phyloP scores from a whole-genome alignment of 495 filamentous ascomycete species.

The Neurospora hispaniola region DNA sequence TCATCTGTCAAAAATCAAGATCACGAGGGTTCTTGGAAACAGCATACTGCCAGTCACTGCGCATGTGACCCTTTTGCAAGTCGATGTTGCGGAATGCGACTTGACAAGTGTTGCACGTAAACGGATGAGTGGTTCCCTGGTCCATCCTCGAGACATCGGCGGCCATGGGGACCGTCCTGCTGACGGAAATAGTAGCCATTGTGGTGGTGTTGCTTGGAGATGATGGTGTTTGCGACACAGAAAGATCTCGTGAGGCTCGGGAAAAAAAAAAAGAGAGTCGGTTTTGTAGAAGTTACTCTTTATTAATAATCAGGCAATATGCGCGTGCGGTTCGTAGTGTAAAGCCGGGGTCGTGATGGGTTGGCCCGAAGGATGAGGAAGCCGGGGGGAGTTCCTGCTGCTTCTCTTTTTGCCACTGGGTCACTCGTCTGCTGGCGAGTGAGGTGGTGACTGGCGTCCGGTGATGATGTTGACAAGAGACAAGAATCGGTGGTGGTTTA shows the following conservation, averaged over 20 bases:
- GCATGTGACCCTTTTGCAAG: constrained; percentile 91
- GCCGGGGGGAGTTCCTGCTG: constrained; percentile 1
- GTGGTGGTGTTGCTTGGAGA: neutral
- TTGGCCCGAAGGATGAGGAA: neutral
- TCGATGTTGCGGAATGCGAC: constrained; percentile 91
- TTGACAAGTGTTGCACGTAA: constrained; percentile 96
- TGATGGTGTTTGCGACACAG: neutral
- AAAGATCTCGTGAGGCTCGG: constrained; percentile 1
- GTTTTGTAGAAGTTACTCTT: neutral
- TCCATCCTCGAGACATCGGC: constrained; percentile 23
- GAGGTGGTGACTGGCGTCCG: neutral
- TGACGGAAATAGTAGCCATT: constrained; percentile 47
- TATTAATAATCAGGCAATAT: neutral
- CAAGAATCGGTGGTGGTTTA: neutral
- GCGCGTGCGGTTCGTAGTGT: neutral
- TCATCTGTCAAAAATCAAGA: constrained; percentile 1
- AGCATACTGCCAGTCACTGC: constrained; percentile 94
- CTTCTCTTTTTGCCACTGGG: neutral
- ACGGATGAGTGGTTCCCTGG: constrained; percentile 57
- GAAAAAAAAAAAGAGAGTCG: neutral
- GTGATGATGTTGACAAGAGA: neutral
- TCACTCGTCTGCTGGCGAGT: neutral
- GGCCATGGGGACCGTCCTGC: constrained; percentile 23
- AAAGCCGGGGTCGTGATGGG: neutral
- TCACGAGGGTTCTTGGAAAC: neutral